phyloP scores from a whole-genome alignment of 2,329 filamentous ascomycete species.

The Neonectria faginata region DNA sequence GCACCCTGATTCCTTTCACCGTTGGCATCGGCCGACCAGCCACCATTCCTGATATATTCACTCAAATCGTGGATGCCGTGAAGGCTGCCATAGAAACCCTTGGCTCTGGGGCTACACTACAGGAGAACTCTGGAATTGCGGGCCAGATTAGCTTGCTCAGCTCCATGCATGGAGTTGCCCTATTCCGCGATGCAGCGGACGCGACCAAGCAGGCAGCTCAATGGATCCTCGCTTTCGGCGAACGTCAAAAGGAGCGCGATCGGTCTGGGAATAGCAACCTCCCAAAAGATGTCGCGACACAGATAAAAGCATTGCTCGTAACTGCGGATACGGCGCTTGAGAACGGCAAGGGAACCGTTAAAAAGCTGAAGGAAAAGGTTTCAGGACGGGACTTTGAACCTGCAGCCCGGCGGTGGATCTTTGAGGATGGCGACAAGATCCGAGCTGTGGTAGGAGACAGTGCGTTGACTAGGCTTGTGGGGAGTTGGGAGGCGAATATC shows the following conservation, averaged over 20 bases:
- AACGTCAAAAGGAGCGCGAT: slow-evolving; percentile 55
- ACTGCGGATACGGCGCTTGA: slow-evolving; percentile 48
- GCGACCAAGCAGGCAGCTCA: slow-evolving; percentile 49
- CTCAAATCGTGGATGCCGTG: slow-evolving; percentile 44
- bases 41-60: slow-evolving; percentile 41
- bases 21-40: slow-evolving; percentile 41
- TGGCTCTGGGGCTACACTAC: slow-evolving; percentile 30
- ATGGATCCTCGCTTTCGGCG: slow-evolving; percentile 53
- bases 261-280: slow-evolving; percentile 54
- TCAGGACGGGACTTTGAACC: slow-evolving; percentile 44
- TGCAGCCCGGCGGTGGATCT: slow-evolving; percentile 46
- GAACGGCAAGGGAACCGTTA: slow-evolving; percentile 48
- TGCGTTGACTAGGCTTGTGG: slow-evolving; percentile 45
- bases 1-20: slow-evolving; percentile 49
- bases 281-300: slow-evolving; percentile 52
- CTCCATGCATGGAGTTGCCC: slow-evolving; percentile 52
- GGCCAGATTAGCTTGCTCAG: slow-evolving; percentile 43
- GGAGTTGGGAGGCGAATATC: slow-evolving; percentile 51
- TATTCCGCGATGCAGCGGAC: slow-evolving; percentile 54
- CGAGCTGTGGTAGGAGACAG: slow-evolving; percentile 43
- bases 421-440: slow-evolving; percentile 41
- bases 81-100: slow-evolving; percentile 45
- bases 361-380: slow-evolving; percentile 47
- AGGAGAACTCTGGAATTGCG: slow-evolving; percentile 26
- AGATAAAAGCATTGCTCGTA: slow-evolving; percentile 50